Base-by-base conservation (phyloP, 495 filamentous ascomycete genomes). In the Trichoderma orchidacearum region DNA sequence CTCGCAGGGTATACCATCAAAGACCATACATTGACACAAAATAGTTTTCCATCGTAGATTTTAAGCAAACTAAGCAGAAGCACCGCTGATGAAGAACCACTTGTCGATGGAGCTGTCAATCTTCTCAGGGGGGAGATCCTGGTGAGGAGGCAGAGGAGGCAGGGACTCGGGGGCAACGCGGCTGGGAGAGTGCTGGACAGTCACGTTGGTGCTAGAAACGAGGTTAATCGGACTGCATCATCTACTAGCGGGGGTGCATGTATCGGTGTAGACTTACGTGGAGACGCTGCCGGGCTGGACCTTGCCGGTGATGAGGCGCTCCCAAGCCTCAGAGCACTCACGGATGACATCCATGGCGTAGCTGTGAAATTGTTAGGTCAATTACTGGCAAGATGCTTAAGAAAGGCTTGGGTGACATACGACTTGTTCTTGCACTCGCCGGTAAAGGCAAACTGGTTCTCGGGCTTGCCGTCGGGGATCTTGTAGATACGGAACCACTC, bases 401-500 rank as follows among this genome's bases (percentile, higher is more conserved):
- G 38, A 4, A 45, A 6, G 25, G 36, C n/a, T n/a, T n/a, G 21
- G 31, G 15, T 51, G 53, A 71, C 77, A 60, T 61, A 90, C 87
- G 89, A 89, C 82, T 91, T 94, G 84, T 99, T 99, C 84, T 99
- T 99, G 87, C 94, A 97, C 80, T 99, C 94, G 75, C 94, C 94
- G 54, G 90, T 95, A 83, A 99, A 99, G 63, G 94, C 94, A 67
- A 99, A 97, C 78, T 97, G 93, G 83, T 99, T 99, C 85, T 97
- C 93, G 64, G 91, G 91, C 90, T 97, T 99, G 80, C 94, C 94
- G 68, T 99, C 94, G 66, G 94, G 94, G 76, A 99, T 97, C 82
- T 97, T 97, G 85, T 99, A 99, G 82, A 99, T 97, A 73, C 94
- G 89, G 88, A 99, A 99, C 94, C 94, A 99, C 81, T 99, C 94